phyloP scores from a whole-genome alignment of 2,329 filamentous ascomycete genomes.

The Ophiostoma sp. region DNA sequence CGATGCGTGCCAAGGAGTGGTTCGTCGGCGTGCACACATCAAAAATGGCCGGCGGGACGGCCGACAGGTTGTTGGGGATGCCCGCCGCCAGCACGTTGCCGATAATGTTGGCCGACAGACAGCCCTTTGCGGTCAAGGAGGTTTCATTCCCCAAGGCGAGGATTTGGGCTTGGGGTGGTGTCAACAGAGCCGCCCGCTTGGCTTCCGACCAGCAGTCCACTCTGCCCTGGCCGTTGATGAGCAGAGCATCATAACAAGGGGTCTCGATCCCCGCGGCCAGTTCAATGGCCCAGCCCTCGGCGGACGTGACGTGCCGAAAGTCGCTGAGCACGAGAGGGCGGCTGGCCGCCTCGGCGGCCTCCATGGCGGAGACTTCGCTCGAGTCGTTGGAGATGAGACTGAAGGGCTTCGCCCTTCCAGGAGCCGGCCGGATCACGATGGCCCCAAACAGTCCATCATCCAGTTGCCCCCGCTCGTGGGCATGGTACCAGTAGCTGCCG shows the following conservation, averaged over 20 bases:
- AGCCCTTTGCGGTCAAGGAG: conserved; percentile 45
- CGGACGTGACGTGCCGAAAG: conserved; percentile 55
- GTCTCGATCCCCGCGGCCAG: conserved; percentile 48
- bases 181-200: conserved; percentile 45
- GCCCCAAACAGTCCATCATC: conserved; percentile 62
- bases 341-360: conserved; percentile 49
- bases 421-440: conserved; percentile 49
- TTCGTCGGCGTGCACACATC: conserved; percentile 50
- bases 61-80: conserved; percentile 36
- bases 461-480: conserved; percentile 56
- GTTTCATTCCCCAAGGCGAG: conserved; percentile 36
- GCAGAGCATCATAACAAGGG: conserved; percentile 59
- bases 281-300: conserved; percentile 39
- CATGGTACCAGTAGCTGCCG: conserved; percentile 63
- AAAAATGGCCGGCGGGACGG: conserved; percentile 47
- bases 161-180: conserved; percentile 36
- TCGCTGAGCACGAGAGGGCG: conserved; percentile 56
- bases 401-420: conserved; percentile 46
- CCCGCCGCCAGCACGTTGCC: conserved; percentile 37
- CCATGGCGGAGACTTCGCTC: conserved; percentile 46
- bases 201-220: conserved; percentile 52
- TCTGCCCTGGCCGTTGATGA: conserved; percentile 63
- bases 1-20: conserved; percentile 46
- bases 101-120: conserved; percentile 45
- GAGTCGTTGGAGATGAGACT: conserved; percentile 47